Evolutionary conservation across 768 basidiomycete genomes (phyloP), one percentile per base, ranked within the genome.

Genomic region (Lentinula boryana): DNA sequence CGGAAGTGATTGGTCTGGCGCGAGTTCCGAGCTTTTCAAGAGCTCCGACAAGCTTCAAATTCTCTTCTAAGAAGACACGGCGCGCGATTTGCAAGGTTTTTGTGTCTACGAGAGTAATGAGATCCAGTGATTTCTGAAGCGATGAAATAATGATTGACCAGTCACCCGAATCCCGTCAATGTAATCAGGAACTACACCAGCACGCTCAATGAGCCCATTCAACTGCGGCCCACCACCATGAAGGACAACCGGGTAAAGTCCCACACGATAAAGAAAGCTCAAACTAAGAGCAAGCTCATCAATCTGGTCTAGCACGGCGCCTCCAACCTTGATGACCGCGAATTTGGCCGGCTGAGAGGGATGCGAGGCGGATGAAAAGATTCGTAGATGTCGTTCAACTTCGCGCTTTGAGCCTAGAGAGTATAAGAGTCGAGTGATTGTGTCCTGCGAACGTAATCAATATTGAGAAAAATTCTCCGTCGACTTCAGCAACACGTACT

Each of bases 91-190:
- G 84, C 16, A 99, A 87, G 0, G 97, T 98, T 74, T 93, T 95
- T 27, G 95, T 86, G 69, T 98, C 96, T 93, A 61, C 27, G 2
- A 36, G 33, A 41, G 18, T 32, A 35, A 32, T 60, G 31, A 44
- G 12, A 9, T 38, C 27, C 21, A 46, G 51, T 62, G n/a, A 62
- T 62, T 51, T 2, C 58, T 16, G 55, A 46, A 23, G n/a, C 60
- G 27, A 21, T 56, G 31, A 38, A 16, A 5, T 7, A 64, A 55
- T 73, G 86, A 56, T 58, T 38, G 10, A 92, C 93, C 90, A 50
- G 97, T 99, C 63, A 99, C 93, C 49, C 97, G 86, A 67, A 99
- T 98, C 38, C 97, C 96, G 69, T 98, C 95, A 64, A 91, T 94
- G 75, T 98, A 98, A 74, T 98, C 95, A 1, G 97, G 95, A 23